phyloP scores from a whole-genome alignment of 768 basidiomycete species.

The Hemileccinum rubropunctum region DNA sequence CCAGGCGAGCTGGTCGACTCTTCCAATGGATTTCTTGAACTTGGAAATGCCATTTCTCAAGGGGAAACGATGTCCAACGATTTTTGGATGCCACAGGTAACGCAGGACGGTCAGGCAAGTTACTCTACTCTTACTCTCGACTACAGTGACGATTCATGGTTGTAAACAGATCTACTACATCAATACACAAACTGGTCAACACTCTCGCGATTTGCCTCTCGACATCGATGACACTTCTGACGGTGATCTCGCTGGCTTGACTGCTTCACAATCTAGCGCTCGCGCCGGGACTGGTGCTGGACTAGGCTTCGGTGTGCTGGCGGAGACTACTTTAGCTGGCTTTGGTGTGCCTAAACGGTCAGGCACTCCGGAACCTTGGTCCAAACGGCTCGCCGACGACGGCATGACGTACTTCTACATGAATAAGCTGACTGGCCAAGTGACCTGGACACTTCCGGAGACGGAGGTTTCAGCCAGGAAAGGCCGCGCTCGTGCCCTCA shows the following conservation, averaged over 20 bases:
- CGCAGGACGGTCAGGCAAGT: constrained; percentile 77
- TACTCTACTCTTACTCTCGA: background rate
- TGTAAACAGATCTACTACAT: constrained; percentile 85
- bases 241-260: constrained; percentile 57
- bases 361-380: constrained; percentile 80
- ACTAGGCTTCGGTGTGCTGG: constrained; percentile 41
- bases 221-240: constrained; percentile 68
- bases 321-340: constrained; percentile 43
- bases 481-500: constrained; percentile 33
- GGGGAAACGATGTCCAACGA: constrained; percentile 53
- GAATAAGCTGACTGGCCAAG: constrained; percentile 66
- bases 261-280: constrained; percentile 51
- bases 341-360: constrained; percentile 60
- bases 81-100: constrained; percentile 90
- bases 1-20: constrained; percentile 21
- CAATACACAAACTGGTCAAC: constrained; percentile 84
- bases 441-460: constrained; percentile 70
- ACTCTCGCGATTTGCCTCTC: constrained; percentile 78
- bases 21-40: constrained; percentile 39
- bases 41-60: constrained; percentile 25
- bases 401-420: constrained; percentile 77
- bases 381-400: constrained; percentile 75
- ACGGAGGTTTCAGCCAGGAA: constrained; percentile 23
- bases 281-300: constrained; percentile 55
- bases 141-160: background rate